Evolutionary conservation across 192 early-diverging fungal species (phyloP).

Genomic region (Jimgerdemannia flammicorona): DNA sequence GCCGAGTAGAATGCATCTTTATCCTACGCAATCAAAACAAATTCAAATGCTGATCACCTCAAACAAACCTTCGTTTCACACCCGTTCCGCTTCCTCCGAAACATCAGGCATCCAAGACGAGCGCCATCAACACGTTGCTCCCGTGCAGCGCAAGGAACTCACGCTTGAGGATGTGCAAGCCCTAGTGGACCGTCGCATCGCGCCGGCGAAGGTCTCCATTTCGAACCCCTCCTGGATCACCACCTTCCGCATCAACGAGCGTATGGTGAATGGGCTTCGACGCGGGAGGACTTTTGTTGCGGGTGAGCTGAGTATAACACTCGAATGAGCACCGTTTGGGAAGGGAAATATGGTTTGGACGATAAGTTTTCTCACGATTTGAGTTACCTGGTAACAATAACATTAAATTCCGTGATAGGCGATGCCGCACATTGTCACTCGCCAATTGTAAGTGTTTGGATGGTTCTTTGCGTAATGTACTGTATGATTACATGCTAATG

Average conservation of each 20-base stretch:
- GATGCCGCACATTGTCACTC: conserved; percentile 36
- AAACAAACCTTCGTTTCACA: no score
- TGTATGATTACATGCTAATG: not conserved
- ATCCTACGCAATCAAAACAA: no score
- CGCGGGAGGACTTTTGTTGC: conserved; percentile 21
- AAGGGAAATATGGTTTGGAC: no score
- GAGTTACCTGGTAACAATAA: no score
- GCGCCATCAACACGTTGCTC: not conserved
- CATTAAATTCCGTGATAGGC: not conserved
- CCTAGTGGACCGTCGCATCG: not conserved
- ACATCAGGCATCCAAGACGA: not conserved
- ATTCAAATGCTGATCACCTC: no score
- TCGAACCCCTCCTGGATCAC: conserved; percentile 11
- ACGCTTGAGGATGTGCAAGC: conserved; percentile 12
- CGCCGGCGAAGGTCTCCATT: conserved; percentile 3
- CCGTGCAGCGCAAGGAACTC: not conserved
- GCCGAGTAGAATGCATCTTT: no score
- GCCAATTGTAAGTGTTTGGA: conserved; percentile 10
- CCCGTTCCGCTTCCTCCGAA: no score
- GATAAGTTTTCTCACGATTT: no score
- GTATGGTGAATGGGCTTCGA: conserved; percentile 27
- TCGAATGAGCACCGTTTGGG: not conserved
- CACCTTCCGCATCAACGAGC: conserved; percentile 29
- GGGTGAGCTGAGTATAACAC: conserved; percentile 4
- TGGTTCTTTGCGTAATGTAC: not conserved